Conservation (phyloP, 2,329 filamentous ascomycete genomes). For the Mollisiaceae sp. region DNA sequence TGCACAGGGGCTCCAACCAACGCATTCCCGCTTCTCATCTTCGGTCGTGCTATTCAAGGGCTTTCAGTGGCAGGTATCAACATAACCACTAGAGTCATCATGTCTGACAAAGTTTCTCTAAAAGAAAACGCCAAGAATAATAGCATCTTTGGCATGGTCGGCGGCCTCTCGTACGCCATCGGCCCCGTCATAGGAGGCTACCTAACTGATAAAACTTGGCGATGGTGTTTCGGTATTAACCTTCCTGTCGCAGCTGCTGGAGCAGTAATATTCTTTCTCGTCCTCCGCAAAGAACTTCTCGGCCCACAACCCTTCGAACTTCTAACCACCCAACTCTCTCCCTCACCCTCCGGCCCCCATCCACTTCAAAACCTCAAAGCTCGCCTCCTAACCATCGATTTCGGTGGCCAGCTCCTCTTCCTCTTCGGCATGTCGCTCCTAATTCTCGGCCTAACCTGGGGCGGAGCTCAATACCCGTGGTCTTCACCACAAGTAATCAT, state of each 20-base stretch:
- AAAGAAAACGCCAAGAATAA: slow-evolving; percentile 66
- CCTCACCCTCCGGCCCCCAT: too few species aligned
- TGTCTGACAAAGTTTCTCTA: slow-evolving; percentile 67
- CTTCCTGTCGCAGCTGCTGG: slow-evolving; percentile 58
- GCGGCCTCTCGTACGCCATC: slow-evolving; percentile 55
- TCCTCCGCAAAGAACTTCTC: slow-evolving; percentile 64
- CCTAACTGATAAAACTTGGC: slow-evolving; percentile 59
- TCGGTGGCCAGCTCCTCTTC: slow-evolving; percentile 61
- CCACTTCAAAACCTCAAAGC: slow-evolving; percentile 32
- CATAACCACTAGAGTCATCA: slow-evolving; percentile 64
- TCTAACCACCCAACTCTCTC: too few species aligned
- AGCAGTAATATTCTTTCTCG: slow-evolving; percentile 56
- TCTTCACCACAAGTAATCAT: slow-evolving; percentile 44
- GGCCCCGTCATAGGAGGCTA: slow-evolving; percentile 63
- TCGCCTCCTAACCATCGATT: slow-evolving; percentile 58
- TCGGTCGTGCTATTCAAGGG: slow-evolving; percentile 68
- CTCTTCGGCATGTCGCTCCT: slow-evolving; percentile 44
- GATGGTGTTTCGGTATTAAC: slow-evolving; percentile 70
- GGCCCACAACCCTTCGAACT: slow-evolving; percentile 48
- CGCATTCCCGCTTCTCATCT: slow-evolving; percentile 62
- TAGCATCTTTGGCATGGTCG: slow-evolving; percentile 63
- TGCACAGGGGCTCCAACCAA: slow-evolving; percentile 61
- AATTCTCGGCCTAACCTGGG: slow-evolving; percentile 52
- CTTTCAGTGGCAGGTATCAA: slow-evolving; percentile 64
- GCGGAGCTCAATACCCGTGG: slow-evolving; percentile 50